phyloP scores from a whole-genome alignment of 495 filamentous ascomycete species.

The Tetracladium setigerum region DNA sequence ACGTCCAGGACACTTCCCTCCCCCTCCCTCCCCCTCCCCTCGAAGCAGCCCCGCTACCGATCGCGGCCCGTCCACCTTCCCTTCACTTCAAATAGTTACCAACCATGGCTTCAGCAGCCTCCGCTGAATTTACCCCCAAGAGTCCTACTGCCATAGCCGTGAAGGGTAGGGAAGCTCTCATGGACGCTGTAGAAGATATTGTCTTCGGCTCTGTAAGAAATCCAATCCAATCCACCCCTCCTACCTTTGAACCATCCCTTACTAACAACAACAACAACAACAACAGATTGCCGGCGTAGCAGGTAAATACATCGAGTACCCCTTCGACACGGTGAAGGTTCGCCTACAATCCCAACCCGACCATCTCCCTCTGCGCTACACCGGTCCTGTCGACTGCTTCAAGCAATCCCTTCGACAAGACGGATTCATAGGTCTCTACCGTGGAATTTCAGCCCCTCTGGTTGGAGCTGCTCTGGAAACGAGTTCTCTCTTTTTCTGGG shows the following conservation, averaged over 20 bases:
- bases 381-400: constrained; percentile 89
- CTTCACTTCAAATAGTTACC: background rate
- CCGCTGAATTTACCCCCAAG: constrained; percentile 5
- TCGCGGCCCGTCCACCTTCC: constrained; percentile 5
- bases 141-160: background rate
- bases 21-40: too few species aligned
- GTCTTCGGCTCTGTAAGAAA: constrained; percentile 71
- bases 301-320: constrained; percentile 95
- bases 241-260: background rate
- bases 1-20: too few species aligned
- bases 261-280: constrained; percentile 9
- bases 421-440: constrained; percentile 75
- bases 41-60: constrained; percentile 8
- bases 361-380: constrained; percentile 72
- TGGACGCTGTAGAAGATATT: constrained; percentile 74
- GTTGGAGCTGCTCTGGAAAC: constrained; percentile 89
- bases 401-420: constrained; percentile 68
- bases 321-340: constrained; percentile 97
- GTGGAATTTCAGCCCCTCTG: constrained; percentile 87
- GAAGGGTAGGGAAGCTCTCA: constrained; percentile 38
- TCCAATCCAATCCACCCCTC: constrained; percentile 1
- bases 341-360: constrained; percentile 75
- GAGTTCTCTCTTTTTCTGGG: constrained; percentile 89
- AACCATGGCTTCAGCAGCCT: constrained; percentile 12
- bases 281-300: constrained; percentile 74